phyloP scores from a whole-genome alignment of 2,329 filamentous ascomycete species.

The Cladophialophora carrionii region DNA sequence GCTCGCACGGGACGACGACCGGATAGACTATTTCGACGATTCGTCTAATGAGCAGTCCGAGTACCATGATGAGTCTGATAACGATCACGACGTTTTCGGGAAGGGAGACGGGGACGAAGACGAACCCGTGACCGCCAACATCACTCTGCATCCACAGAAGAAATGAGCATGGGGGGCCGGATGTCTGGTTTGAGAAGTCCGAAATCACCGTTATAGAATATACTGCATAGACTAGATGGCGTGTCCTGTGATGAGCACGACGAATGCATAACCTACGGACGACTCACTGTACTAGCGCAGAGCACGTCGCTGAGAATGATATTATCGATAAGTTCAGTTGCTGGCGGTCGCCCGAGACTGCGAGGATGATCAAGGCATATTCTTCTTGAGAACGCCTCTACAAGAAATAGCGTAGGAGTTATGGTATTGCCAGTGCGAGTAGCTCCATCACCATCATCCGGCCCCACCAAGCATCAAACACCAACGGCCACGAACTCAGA shows the following conservation, averaged over 20 bases:
- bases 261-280: neutral
- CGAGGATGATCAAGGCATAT: no score
- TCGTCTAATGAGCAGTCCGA: conserved; percentile 37
- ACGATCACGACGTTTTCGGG: conserved; percentile 54
- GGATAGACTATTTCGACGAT: conserved; percentile 52
- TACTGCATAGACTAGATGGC: neutral
- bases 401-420: no score
- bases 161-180: conserved; percentile 15
- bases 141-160: conserved; percentile 45
- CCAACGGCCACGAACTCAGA: no score
- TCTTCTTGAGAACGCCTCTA: no score
- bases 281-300: no score
- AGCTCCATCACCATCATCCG: no score
- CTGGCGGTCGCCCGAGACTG: no score
- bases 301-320: no score
- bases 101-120: conserved; percentile 40
- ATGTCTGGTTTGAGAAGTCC: neutral
- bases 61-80: conserved; percentile 59
- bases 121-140: conserved; percentile 43
- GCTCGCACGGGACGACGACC: conserved; percentile 48
- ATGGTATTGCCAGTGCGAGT: no score
- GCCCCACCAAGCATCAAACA: no score
- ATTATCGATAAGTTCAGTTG: no score
- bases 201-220: conserved; percentile 4
- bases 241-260: neutral